Evolutionary conservation across 495 filamentous ascomycete genomes (phyloP).

Genomic region (Filosporella fistucella): DNA sequence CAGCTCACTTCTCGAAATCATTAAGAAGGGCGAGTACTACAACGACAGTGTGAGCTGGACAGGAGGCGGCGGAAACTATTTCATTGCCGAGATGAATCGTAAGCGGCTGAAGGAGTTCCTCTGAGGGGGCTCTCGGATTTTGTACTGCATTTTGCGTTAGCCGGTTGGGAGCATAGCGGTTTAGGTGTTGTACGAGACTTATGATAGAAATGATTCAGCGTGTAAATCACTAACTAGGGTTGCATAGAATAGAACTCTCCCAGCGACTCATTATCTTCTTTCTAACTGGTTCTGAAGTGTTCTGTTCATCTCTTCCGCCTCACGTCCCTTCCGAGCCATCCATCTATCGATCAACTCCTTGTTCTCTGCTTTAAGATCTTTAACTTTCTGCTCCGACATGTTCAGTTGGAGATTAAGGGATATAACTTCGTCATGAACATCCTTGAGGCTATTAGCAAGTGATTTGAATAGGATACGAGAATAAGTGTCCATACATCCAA

Average conservation of each 20-base stretch:
- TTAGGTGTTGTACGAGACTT: too few species aligned
- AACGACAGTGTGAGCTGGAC: constrained; percentile 90
- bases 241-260: too few species aligned
- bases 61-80: constrained; percentile 75
- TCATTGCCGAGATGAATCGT: constrained; percentile 79
- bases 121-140: too few species aligned
- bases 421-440: constrained; percentile 87
- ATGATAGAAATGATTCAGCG: too few species aligned
- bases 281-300: constrained; percentile 11
- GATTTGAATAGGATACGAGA: constrained; percentile 1
- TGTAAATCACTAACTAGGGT: too few species aligned
- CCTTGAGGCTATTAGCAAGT: constrained; percentile 36
- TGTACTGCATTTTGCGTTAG: too few species aligned
- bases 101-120: constrained; percentile 16
- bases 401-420: constrained; percentile 83
- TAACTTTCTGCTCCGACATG: constrained; percentile 67
- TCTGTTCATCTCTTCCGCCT: constrained; percentile 86
- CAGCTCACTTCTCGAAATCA: constrained; percentile 71
- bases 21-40: constrained; percentile 66
- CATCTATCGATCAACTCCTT: constrained; percentile 82
- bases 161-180: too few species aligned
- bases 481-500: constrained; percentile 51
- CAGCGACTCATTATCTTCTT: not conserved
- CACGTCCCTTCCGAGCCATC: constrained; percentile 81
- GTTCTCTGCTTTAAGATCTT: constrained; percentile 74